Percentiles rank a stretch among this genome's conserved stretches.
These are phyloP conservation scores for Amanita exitialis DNA, from an alignment of 768 basidiomycete genomes.

Conservation along the genomic window DNA sequence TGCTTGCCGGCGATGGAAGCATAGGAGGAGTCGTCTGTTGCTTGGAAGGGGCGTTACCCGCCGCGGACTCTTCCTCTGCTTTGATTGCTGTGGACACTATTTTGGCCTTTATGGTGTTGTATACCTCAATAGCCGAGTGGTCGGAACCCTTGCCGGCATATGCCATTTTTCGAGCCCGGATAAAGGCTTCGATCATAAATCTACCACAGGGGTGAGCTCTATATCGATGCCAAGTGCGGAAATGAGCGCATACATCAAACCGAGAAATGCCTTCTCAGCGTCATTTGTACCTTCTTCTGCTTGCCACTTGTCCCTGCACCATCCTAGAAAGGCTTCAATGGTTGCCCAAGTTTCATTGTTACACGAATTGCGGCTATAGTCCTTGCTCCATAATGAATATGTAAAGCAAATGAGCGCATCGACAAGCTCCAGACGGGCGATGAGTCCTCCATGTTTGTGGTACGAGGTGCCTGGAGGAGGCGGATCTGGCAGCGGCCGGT, in stretches of 20 bases:
- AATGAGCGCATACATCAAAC: slow-evolving; percentile 60
- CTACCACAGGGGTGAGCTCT: slow-evolving; percentile 32
- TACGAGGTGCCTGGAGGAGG: slow-evolving; percentile 60
- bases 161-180: slow-evolving; percentile 34
- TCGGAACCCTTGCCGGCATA: slow-evolving; percentile 26
- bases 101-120: slow-evolving; percentile 23
- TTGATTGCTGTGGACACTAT: slow-evolving; percentile 30
- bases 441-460: slow-evolving; percentile 64
- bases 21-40: slow-evolving; percentile 46
- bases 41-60: slow-evolving; percentile 23
- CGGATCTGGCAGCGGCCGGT: slow-evolving; percentile 51
- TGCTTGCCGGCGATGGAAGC: slow-evolving; percentile 73
- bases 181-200: slow-evolving; percentile 72
- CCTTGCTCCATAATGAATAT: slow-evolving; percentile 75
- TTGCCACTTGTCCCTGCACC: slow-evolving; percentile 65
- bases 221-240: slow-evolving; percentile 13
- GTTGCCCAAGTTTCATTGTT: slow-evolving; percentile 56
- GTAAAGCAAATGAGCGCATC: slow-evolving; percentile 80
- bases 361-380: slow-evolving; percentile 47
- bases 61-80: slow-evolving; percentile 23
- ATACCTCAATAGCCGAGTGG: slow-evolving; percentile 26
- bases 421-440: slow-evolving; percentile 70
- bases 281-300: slow-evolving; percentile 39
- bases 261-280: slow-evolving; percentile 56
- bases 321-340: slow-evolving; percentile 56